Conservation (phyloP, 2,329 filamentous ascomycete species). For the Sporothrix variecibatus region DNA sequence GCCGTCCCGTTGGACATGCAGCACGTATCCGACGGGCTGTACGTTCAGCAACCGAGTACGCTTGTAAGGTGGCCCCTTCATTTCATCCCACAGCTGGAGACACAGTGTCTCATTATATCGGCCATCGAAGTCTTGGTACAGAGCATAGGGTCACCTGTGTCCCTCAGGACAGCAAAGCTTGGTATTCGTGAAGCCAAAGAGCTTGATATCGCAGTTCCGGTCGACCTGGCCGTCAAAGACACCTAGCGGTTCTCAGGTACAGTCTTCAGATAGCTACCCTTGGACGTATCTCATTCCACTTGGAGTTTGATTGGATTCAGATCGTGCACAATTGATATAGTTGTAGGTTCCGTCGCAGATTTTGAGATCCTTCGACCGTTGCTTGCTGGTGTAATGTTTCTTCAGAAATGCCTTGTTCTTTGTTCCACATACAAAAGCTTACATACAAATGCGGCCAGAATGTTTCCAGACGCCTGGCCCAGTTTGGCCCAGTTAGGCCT, state of each 20-base stretch:
- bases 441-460: neutral
- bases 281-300: neutral
- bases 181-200: neutral
- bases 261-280: no score
- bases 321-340: no score
- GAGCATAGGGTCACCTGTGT: neutral
- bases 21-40: slow-evolving; percentile 1
- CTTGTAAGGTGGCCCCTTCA: neutral
- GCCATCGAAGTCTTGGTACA: neutral
- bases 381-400: neutral
- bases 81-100: neutral
- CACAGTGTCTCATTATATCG: neutral
- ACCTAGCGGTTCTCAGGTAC: neutral
- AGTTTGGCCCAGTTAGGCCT: neutral
- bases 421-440: neutral
- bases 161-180: neutral
- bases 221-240: neutral
- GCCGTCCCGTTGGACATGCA: neutral
- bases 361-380: neutral
- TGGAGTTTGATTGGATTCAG: neutral
- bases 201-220: neutral
- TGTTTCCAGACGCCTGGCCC: neutral
- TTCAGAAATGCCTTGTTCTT: neutral
- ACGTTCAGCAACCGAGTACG: neutral
- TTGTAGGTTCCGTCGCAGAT: neutral